Evolutionary conservation across 768 basidiomycete genomes (phyloP).

Genomic region (Amanita molliuscula): DNA sequence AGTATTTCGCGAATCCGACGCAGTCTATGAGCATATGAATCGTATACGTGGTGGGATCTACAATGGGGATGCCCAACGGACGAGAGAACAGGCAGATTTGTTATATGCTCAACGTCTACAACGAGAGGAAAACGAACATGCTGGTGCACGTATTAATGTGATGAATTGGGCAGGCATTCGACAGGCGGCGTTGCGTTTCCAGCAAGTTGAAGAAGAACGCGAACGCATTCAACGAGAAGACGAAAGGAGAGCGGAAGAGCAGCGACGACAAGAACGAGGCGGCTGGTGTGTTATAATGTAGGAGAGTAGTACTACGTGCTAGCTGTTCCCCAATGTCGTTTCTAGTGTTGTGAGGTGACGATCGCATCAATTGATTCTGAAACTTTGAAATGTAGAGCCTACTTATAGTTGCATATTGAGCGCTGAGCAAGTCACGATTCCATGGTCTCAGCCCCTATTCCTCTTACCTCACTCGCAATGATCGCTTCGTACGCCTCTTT

Average conservation of each 20-base stretch:
- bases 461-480: too few relatives aligned
- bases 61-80: not conserved
- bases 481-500: too few relatives aligned
- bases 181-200: not conserved
- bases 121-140: not conserved
- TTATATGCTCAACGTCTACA: not conserved
- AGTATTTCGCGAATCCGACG: conserved; percentile 18
- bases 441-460: too few relatives aligned
- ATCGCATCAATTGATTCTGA: too few relatives aligned
- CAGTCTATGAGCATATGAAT: conserved; percentile 26
- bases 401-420: too few relatives aligned
- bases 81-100: not conserved
- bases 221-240: not conserved
- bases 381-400: too few relatives aligned
- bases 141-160: not conserved
- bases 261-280: not conserved
- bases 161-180: not conserved
- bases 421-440: too few relatives aligned
- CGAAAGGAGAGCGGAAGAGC: not conserved
- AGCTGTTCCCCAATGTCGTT: too few relatives aligned
- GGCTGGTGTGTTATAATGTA: conserved; percentile 4
- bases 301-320: too few relatives aligned
- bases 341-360: too few relatives aligned
- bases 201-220: not conserved
- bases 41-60: not conserved